Evolutionary conservation across 495 filamentous ascomycete species (phyloP), one percentile per base, ranked within the genome.

Genomic region (Aspergillus steynii): DNA sequence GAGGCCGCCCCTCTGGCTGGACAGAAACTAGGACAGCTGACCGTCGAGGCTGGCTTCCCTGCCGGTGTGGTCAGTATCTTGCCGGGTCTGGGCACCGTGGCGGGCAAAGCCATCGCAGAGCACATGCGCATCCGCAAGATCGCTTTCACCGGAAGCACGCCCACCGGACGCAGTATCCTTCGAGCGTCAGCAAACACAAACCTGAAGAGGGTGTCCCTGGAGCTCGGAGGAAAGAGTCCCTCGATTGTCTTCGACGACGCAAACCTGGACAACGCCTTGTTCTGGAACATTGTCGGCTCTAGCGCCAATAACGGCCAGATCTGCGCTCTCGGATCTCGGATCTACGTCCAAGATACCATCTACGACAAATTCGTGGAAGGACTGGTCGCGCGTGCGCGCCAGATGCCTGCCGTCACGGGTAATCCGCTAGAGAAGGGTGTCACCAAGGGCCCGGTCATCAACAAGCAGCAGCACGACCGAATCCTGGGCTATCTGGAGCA

Each of bases 1-100:
- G 94, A 98, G 76, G 85, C 90, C 59, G 92, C 96, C 54, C 94
- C 94, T 3, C 90, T 95, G 12, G 92, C 90, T 26, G 87, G 86
- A 46, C 93, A 94, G 85, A 93, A 91, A 65, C 76, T 96, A 25
- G 93, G 89, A 29, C 87, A 93, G 64, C 80, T 97, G 10, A 86
- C 86, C 50, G 82, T 86, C 62, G 87, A 97, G 75, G 93, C 93
- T 12, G 93, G 93, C 3, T 89, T 97, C 71, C 94, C 94, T 29
- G 78, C 88, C 3, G 94, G 94, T 34, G 92, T 96, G 6, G 78
- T 98, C 51, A 96, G 96, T 72, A 82, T 98, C 32, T 81, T 98
- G 27, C 87, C 94, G 61, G 94, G 94, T 55, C 84, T 90, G 6
- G 90, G 91, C 53, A 82, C 83, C 66, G 89, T 88, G 8, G 93